Evolutionary conservation across 768 basidiomycete genomes (phyloP).

Genomic region (Russula dissimulans): DNA sequence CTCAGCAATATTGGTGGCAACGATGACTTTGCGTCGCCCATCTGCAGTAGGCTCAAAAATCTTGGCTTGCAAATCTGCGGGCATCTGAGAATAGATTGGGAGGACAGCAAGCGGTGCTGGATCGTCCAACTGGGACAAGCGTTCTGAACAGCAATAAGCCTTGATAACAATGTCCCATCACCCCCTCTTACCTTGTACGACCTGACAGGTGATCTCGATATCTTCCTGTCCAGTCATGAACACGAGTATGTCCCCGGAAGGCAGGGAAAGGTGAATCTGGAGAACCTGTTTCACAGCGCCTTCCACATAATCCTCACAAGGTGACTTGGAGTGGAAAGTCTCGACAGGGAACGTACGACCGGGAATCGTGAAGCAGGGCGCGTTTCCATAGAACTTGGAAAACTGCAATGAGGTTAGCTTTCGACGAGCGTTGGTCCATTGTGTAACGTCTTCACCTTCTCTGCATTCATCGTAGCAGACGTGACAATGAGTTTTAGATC

Average conservation of each 20-base stretch:
- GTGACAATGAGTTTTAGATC: conserved; percentile 97
- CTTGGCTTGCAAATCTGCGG: conserved; percentile 95
- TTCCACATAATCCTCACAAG: conserved; percentile 99
- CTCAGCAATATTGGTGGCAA: conserved; percentile 98
- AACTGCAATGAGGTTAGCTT: conserved; percentile 49
- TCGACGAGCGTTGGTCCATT: not conserved
- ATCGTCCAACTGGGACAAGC: conserved; percentile 85
- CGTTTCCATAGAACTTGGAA: conserved; percentile 90
- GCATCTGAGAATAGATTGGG: conserved; percentile 99
- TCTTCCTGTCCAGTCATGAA: conserved; percentile 99
- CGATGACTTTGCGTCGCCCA: conserved; percentile 92
- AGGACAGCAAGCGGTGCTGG: conserved; percentile 81
- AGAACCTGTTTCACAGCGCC: conserved; percentile 96
- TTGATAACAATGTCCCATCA: not conserved
- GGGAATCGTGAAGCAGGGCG: conserved; percentile 89
- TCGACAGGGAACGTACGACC: conserved; percentile 97
- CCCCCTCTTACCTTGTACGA: conserved; percentile 61
- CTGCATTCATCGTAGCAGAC: conserved; percentile 99
- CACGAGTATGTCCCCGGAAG: conserved; percentile 89
- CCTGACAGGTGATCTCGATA: conserved; percentile 94
- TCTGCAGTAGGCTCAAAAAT: conserved; percentile 94
- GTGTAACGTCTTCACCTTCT: conserved; percentile 54
- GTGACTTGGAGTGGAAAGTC: conserved; percentile 90
- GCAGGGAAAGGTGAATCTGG: conserved; percentile 89
- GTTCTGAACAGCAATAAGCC: conserved; percentile 46